Conservation (phyloP, 495 filamentous ascomycete species). For the Haplographium delicatum region DNA sequence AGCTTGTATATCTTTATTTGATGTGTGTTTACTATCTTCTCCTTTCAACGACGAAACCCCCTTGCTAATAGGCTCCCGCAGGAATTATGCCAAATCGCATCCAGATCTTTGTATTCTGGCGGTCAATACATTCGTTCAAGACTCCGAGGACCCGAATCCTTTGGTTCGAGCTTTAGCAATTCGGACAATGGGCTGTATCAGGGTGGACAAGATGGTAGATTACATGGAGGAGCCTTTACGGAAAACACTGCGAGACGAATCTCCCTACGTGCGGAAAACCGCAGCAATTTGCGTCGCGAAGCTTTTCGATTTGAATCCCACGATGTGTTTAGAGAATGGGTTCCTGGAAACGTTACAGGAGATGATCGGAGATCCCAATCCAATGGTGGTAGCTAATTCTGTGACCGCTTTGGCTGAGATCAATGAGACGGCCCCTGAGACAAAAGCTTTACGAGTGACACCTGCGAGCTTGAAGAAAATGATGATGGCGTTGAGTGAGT, state of each 20-base stretch:
- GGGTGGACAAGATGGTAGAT: conserved; percentile 99
- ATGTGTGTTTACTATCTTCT: conserved; percentile 56
- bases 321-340: conserved; percentile 91
- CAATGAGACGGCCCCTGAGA: conserved; percentile 83
- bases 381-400: conserved; percentile 97
- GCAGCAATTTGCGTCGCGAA: conserved; percentile 98
- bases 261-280: conserved; percentile 96
- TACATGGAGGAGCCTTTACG: conserved; percentile 99
- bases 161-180: conserved; percentile 92
- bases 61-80: conserved; percentile 28
- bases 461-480: conserved; percentile 83
- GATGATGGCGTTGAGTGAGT: conserved; percentile 95
- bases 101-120: conserved; percentile 98
- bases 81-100: conserved; percentile 99
- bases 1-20: conserved; percentile 96
- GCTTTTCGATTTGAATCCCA: conserved; percentile 89
- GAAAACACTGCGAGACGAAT: conserved; percentile 95
- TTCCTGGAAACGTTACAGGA: conserved; percentile 96
- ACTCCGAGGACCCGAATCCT: conserved; percentile 97
- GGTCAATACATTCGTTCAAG: conserved; percentile 99
- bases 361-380: conserved; percentile 94
- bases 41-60: background rate
- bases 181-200: conserved; percentile 98
- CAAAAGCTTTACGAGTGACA: conserved; percentile 75
- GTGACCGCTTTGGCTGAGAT: conserved; percentile 94